Conservation (phyloP, 2,329 filamentous ascomycete genomes). For the Aureobasidium sp. region DNA sequence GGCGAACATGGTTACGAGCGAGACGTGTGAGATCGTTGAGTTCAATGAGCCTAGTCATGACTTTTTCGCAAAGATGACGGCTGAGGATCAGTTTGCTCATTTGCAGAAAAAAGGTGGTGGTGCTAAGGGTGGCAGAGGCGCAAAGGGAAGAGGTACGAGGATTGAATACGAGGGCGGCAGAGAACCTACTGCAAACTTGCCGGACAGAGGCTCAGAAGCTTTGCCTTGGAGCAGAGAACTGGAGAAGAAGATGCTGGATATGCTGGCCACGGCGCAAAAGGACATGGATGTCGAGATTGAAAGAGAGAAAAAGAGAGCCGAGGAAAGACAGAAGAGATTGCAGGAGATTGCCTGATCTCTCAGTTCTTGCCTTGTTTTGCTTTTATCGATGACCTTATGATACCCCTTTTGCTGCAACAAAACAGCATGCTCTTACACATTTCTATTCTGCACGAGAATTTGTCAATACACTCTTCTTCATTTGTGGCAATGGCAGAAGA, state of each 20-base stretch:
- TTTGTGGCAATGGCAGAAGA: not conserved
- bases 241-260: conserved; percentile 19
- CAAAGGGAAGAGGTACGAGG: conserved; percentile 45
- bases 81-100: conserved; percentile 54
- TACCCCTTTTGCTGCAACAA: not conserved
- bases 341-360: not conserved
- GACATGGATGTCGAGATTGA: conserved; percentile 19
- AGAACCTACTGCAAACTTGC: conserved; percentile 65
- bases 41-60: conserved; percentile 96
- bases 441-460: not conserved
- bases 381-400: not conserved
- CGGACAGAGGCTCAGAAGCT: conserved; percentile 57
- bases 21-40: conserved; percentile 87
- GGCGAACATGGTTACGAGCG: conserved; percentile 61
- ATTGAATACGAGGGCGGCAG: conserved; percentile 51
- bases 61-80: conserved; percentile 81
- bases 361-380: not conserved
- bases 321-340: conserved; percentile 18
- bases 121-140: conserved; percentile 50
- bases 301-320: conserved; percentile 16
- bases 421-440: not conserved
- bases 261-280: conserved; percentile 18
- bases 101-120: conserved; percentile 51
- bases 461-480: not conserved
- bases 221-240: conserved; percentile 27